These are phyloP conservation scores for Myxozyma mucilagina DNA, from an alignment of 805 yeast genomes.

Conservation along the genomic window DNA sequence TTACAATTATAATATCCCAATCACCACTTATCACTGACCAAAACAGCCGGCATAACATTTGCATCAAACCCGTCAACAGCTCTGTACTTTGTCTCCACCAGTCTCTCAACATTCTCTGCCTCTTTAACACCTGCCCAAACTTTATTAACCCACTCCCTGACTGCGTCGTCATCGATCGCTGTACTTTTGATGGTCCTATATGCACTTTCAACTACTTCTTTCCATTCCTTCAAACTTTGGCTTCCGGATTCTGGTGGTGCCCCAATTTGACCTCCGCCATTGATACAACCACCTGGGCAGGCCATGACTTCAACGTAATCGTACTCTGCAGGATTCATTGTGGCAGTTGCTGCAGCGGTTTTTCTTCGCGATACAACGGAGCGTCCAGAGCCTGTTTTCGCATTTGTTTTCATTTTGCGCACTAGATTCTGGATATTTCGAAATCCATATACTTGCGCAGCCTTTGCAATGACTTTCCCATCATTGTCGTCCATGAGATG, in stretches of 20 bases:
- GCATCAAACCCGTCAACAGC: slow-evolving; percentile 21
- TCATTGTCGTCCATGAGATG: slow-evolving; percentile 48
- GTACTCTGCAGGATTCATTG: slow-evolving; percentile 55
- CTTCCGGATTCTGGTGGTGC: slow-evolving; percentile 36
- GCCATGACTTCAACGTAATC: slow-evolving; percentile 96
- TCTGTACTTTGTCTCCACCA: slow-evolving; percentile 18
- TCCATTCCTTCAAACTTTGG: slow-evolving; percentile 37
- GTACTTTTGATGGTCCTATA: slow-evolving; percentile 44
- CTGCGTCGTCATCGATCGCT: slow-evolving; percentile 6
- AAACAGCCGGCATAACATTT: slow-evolving; percentile 24
- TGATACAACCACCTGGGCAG: slow-evolving; percentile 96
- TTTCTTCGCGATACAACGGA: slow-evolving; percentile 31
- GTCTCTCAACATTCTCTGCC: slow-evolving; percentile 8
- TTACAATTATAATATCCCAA: background rate
- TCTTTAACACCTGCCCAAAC: slow-evolving; percentile 21
- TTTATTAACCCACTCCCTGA: slow-evolving; percentile 22
- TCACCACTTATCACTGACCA: slow-evolving; percentile 31
- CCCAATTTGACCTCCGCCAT: slow-evolving; percentile 90
- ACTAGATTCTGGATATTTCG: slow-evolving; percentile 92
- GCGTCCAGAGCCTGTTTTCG: slow-evolving; percentile 31
- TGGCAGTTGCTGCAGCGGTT: slow-evolving; percentile 44
- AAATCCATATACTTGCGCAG: slow-evolving; percentile 84
- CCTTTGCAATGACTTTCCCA: slow-evolving; percentile 50
- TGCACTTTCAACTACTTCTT: slow-evolving; percentile 39
- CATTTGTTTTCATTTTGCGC: slow-evolving; percentile 64